These are phyloP conservation scores for Linnemannia elongata DNA, from an alignment of 192 early-diverging fungal species.

Conservation along the genomic window DNA sequence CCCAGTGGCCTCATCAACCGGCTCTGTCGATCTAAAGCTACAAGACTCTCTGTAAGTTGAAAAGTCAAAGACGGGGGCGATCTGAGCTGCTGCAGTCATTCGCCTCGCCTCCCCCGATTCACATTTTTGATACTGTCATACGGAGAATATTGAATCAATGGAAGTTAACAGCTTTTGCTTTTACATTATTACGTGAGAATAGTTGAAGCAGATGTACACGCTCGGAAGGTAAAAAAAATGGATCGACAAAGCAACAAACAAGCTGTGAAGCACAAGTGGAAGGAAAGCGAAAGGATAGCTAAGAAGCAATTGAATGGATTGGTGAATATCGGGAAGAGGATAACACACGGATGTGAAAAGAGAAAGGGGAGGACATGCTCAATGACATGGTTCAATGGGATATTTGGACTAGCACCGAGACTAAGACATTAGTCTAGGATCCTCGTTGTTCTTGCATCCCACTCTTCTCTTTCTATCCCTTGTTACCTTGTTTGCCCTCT, in stretches of 20 bases:
- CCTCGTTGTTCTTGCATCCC: background rate
- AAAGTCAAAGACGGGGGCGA: background rate
- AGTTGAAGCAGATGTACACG: constrained; percentile 56
- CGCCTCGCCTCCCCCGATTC: too few species aligned
- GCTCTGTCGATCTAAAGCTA: constrained; percentile 50
- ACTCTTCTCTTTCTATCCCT: background rate
- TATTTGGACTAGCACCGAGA: background rate
- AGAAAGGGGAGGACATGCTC: background rate
- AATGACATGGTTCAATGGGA: background rate
- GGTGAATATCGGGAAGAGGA: background rate
- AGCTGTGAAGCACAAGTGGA: too few species aligned
- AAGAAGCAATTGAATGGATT: background rate
- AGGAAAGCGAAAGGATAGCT: background rate
- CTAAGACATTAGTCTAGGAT: background rate
- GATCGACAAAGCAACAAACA: background rate
- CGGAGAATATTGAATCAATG: background rate
- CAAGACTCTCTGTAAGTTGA: constrained; percentile 46
- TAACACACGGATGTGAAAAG: background rate
- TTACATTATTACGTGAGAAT: background rate
- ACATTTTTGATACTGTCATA: background rate
- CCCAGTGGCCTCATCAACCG: constrained; percentile 47
- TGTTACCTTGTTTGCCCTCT: background rate
- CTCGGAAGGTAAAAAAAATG: constrained; percentile 48
- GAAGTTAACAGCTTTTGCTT: background rate
- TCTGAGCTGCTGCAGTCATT: background rate